Percentiles rank a stretch among this genome's conserved stretches.
phyloP scores from a whole-genome alignment of 1,139 yeast species.

The Saccharomyces hybrid region DNA sequence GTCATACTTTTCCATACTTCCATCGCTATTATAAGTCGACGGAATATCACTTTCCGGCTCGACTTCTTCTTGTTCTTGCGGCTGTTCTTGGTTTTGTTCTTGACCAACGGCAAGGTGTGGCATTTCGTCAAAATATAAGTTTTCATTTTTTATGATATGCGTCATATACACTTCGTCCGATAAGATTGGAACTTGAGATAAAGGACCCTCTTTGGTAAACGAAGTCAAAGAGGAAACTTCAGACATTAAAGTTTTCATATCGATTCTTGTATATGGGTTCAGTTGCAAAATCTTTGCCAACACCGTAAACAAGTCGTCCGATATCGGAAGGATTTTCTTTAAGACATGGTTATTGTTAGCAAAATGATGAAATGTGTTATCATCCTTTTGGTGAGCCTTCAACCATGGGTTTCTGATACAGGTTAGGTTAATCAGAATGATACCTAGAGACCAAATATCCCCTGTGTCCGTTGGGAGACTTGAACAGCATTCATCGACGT shows the following conservation, averaged over 20 bases:
- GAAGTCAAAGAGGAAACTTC: constrained; percentile 33
- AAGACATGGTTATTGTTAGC: constrained; percentile 46
- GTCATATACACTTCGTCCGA: constrained; percentile 12
- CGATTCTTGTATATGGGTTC: constrained; percentile 58
- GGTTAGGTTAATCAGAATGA: constrained; percentile 67
- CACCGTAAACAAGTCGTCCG: constrained; percentile 48
- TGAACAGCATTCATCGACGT: constrained; percentile 16
- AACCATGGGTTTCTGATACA: constrained; percentile 92
- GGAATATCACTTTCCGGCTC: constrained; percentile 2
- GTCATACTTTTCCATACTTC: neutral
- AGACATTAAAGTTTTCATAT: constrained; percentile 39
- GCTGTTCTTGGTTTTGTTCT: neutral
- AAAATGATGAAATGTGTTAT: constrained; percentile 48
- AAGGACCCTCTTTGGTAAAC: constrained; percentile 35
- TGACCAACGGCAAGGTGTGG: neutral
- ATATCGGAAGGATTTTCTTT: constrained; percentile 40
- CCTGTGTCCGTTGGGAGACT: constrained; percentile 61
- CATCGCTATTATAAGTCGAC: neutral
- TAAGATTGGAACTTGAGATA: constrained; percentile 22
- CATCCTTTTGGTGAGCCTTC: constrained; percentile 56
- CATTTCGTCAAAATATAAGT: constrained; percentile 1
- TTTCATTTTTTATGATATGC: constrained; percentile 15
- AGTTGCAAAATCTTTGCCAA: constrained; percentile 48
- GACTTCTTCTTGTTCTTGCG: constrained; percentile 1
- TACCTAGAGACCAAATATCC: constrained; percentile 85